Evolutionary conservation across 2,329 filamentous ascomycete genomes (phyloP), one percentile per base, ranked within the genome.

Genomic region (Basipetospora chlamydospora): DNA sequence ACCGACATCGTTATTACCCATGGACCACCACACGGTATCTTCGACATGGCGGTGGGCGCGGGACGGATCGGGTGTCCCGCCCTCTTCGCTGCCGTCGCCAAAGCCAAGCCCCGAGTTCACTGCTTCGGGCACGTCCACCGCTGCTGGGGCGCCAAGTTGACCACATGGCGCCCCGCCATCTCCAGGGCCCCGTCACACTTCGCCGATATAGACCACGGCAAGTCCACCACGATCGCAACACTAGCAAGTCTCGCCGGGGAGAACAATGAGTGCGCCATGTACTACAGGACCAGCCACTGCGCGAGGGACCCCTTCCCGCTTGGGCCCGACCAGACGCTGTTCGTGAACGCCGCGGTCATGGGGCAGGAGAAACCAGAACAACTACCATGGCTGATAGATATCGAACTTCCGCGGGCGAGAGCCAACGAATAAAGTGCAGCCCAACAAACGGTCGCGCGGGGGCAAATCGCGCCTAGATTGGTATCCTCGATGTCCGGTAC

Each of bases 291-390:
- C 43, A 46, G 1, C 2, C 26, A 36, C 13, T 36, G 16, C 12
- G 42, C 49, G 5, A 45, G 53, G 34, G 33, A 41, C 13, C 42
- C 51, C 30, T 44, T 45, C 1, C 13, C 61, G 1, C 21, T 45
- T 15, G 29, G 23, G 6, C 63, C 61, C 3, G 49, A 52, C 22
- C 57, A 70, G 39, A 73, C 68, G 0, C 47, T 73, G 4, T 70
- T 73, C 43, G 58, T 73, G 7, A 75, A 75, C 47, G 69, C 67
- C 1, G 56, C 70, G 0, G 64, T 76, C 18, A 56, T 70, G 52
- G 57, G 64, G 3, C 46, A 56, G 3, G 41, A 51, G 6, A 39
- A 48, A n/a, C 55, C 59, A 9, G 44, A 51, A 8, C 67, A 77
- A 28, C 47, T 61, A 12, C 64, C 68, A 1, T 77, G 67, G 67